A percentile compares a stretch with the other conserved stretches of the same genome.
These are phyloP conservation scores for Solanum ahanhuiri DNA, from an alignment of 257 asterid species.

Conservation along the genomic window DNA sequence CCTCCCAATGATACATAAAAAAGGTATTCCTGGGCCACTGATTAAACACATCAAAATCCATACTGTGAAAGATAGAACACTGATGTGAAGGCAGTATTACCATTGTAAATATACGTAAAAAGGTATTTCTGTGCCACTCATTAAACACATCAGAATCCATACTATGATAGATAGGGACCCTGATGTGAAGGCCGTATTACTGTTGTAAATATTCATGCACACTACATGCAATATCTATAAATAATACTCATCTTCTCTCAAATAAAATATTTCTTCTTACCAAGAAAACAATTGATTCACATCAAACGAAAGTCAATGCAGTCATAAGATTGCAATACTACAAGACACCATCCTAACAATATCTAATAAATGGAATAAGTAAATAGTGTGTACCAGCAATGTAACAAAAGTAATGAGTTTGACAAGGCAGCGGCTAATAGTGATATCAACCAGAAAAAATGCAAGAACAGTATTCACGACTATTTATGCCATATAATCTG, in stretches of 20 bases:
- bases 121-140: not conserved
- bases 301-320: not conserved
- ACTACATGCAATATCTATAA: not conserved
- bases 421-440: not conserved
- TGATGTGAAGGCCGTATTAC: not conserved
- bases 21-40: not conserved
- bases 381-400: not conserved
- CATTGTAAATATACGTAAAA: not conserved
- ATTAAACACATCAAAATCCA: not conserved
- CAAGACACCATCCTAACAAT: not conserved
- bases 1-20: not conserved
- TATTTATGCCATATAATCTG: not conserved
- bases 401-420: not conserved
- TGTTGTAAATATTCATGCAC: not conserved
- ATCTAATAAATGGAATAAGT: not conserved
- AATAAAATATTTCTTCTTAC: not conserved
- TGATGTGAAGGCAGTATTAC: not conserved
- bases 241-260: not conserved
- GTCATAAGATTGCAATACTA: not conserved
- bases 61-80: not conserved
- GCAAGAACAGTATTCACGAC: not conserved
- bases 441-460: not conserved
- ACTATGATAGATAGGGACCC: not conserved
- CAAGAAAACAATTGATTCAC: not conserved
- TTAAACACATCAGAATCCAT: not conserved